Evolutionary conservation across 176 grass and related monocot species (phyloP).

Genomic region (Oryza punctata): DNA sequence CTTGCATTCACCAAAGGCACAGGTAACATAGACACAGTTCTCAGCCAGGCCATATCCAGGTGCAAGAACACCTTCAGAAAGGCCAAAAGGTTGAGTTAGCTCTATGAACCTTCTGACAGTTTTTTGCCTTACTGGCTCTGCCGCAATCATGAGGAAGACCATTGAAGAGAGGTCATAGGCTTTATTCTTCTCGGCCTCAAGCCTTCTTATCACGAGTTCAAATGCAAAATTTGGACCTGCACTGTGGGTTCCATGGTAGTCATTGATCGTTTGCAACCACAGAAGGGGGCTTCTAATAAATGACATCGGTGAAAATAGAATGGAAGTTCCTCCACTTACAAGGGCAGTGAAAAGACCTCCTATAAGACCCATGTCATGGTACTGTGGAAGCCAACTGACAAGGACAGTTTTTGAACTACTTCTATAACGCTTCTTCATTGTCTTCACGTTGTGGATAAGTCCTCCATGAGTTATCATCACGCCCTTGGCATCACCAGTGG

Average conservation of each 20-base stretch:
- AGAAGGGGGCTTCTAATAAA: conserved; percentile 77
- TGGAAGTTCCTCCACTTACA: conserved; percentile 68
- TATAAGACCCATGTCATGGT: conserved; percentile 85
- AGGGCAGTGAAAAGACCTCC: conserved; percentile 78
- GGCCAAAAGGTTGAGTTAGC: conserved; percentile 57
- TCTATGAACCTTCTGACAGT: conserved; percentile 72
- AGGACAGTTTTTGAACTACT: conserved; percentile 72
- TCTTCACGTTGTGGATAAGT: conserved; percentile 77
- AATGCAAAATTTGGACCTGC: conserved; percentile 81
- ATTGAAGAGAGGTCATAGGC: conserved; percentile 67
- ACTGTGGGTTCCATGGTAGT: conserved; percentile 68
- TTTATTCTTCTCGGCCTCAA: conserved; percentile 53
- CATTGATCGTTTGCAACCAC: conserved; percentile 66
- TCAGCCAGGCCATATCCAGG: conserved; percentile 76
- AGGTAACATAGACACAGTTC: conserved; percentile 73
- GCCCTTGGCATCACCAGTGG: conserved; percentile 77
- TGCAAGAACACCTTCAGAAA: conserved; percentile 69
- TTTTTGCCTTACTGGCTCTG: conserved; percentile 78
- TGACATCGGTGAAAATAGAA: conserved; percentile 79
- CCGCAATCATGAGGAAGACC: conserved; percentile 77
- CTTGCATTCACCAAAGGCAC: conserved; percentile 73
- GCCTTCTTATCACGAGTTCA: conserved; percentile 66
- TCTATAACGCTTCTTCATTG: conserved; percentile 62
- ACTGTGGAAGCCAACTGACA: conserved; percentile 82
- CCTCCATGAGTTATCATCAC: conserved; percentile 85